Percentiles rank a stretch among this genome's conserved stretches.
Conservation (phyloP, 306 rosid species). For the Cucumis melo region DNA sequence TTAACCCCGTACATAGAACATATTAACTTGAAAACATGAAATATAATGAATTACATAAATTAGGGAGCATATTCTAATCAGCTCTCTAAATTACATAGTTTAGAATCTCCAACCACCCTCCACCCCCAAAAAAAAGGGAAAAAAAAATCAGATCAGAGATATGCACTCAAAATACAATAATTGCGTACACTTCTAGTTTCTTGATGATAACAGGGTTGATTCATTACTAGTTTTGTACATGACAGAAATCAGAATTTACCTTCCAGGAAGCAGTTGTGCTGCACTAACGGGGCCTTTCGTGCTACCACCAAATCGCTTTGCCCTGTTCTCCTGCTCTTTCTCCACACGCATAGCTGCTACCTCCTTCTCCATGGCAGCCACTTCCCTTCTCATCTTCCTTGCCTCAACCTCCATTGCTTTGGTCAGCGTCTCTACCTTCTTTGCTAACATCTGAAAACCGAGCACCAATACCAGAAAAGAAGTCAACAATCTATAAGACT, state of each 20-base stretch:
- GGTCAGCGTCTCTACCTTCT: constrained; percentile 95
- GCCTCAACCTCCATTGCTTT: constrained; percentile 99
- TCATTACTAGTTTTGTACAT: background rate
- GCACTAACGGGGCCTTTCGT: constrained; percentile 58
- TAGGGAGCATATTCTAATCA: background rate
- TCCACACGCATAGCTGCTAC: constrained; percentile 99
- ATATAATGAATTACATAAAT: background rate
- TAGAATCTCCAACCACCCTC: background rate
- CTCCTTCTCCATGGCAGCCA: constrained; percentile 95
- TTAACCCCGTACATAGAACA: background rate
- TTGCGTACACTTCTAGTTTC: background rate
- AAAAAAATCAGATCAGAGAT: background rate
- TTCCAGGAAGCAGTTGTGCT: constrained; percentile 80
- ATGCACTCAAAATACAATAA: background rate
- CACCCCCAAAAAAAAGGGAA: too few species aligned
- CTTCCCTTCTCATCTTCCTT: constrained; percentile 99
- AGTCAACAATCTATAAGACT: background rate
- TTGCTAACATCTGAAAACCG: constrained; percentile 67
- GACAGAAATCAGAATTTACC: constrained; percentile 28
- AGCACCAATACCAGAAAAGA: constrained; percentile 4
- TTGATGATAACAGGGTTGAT: background rate
- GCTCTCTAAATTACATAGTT: background rate
- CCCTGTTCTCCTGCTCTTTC: constrained; percentile 81
- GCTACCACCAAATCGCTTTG: constrained; percentile 65
- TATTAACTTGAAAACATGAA: background rate